Evolutionary conservation across 2,329 filamentous ascomycete species (phyloP).

Genomic region (Aureobasidium mangrovei): DNA sequence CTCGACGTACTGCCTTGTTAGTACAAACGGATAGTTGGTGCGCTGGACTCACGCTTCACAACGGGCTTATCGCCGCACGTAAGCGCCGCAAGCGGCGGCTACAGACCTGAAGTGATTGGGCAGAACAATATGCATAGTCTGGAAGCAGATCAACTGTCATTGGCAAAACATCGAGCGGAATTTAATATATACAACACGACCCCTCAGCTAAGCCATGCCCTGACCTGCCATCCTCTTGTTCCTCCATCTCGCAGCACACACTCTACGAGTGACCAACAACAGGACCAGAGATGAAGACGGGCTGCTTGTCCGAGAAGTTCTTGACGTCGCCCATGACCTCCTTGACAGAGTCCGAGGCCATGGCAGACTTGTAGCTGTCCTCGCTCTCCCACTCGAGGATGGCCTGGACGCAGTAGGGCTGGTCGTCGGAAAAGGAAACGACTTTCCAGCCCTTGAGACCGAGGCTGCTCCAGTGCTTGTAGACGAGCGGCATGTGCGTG

Average conservation of each 20-base stretch:
- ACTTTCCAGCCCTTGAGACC: slow-evolving; percentile 29
- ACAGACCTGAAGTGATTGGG: too few relatives aligned
- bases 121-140: too few relatives aligned
- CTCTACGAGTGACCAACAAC: slow-evolving; percentile 18
- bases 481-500: slow-evolving; percentile 32
- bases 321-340: slow-evolving; percentile 26
- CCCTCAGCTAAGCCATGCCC: neutral
- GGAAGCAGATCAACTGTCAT: too few relatives aligned
- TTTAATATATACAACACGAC: too few relatives aligned
- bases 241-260: too few relatives aligned
- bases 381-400: slow-evolving; percentile 26
- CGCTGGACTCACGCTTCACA: too few relatives aligned
- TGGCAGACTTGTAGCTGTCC: slow-evolving; percentile 23
- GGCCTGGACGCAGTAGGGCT: slow-evolving; percentile 27
- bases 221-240: neutral
- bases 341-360: slow-evolving; percentile 18
- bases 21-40: too few relatives aligned
- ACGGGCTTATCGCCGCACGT: too few relatives aligned
- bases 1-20: too few relatives aligned
- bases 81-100: too few relatives aligned
- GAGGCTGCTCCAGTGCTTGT: slow-evolving; percentile 23
- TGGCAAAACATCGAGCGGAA: too few relatives aligned
- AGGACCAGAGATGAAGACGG: slow-evolving; percentile 25
- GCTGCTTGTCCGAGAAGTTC: slow-evolving; percentile 31
- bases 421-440: slow-evolving; percentile 24